Evolutionary conservation across 768 basidiomycete species (phyloP).

Genomic region (Gautieria morchelliformis): DNA sequence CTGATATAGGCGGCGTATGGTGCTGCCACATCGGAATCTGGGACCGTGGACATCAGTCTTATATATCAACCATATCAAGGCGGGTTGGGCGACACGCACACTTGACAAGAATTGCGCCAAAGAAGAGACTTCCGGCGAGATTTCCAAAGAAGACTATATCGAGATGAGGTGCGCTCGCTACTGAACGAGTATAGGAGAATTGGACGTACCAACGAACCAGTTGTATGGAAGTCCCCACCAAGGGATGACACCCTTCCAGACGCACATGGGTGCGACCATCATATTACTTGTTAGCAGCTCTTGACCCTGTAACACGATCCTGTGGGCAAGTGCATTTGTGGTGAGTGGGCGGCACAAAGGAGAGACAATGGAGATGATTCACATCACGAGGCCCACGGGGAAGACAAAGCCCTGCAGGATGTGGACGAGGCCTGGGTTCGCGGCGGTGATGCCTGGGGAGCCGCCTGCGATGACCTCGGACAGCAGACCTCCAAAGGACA

Average conservation of each 20-base stretch:
- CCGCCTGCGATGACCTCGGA: constrained; percentile 54
- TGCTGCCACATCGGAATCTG: constrained; percentile 52
- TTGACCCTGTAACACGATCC: constrained; percentile 64
- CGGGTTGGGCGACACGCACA: constrained; percentile 32
- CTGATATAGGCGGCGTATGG: constrained; percentile 49
- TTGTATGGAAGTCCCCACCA: constrained; percentile 63
- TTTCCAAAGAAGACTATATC: constrained; percentile 59
- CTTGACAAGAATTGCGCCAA: constrained; percentile 54
- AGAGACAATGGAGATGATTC: constrained; percentile 15
- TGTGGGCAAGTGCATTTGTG: constrained; percentile 21
- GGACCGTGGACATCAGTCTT: background rate
- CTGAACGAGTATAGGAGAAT: background rate
- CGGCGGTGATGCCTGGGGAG: constrained; percentile 35
- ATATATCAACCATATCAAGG: too few species aligned
- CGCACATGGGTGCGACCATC: constrained; percentile 68
- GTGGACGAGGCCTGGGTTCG: constrained; percentile 61
- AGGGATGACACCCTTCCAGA: constrained; percentile 49
- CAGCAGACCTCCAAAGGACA: constrained; percentile 66
- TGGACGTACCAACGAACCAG: constrained; percentile 50
- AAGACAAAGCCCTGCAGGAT: constrained; percentile 60
- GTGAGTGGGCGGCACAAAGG: background rate
- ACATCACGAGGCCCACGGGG: constrained; percentile 74
- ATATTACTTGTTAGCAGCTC: constrained; percentile 71
- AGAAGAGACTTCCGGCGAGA: constrained; percentile 59
- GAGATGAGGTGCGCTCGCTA: background rate